phyloP scores from a whole-genome alignment of 495 filamentous ascomycete species.

The Lophiotrema nucula region DNA sequence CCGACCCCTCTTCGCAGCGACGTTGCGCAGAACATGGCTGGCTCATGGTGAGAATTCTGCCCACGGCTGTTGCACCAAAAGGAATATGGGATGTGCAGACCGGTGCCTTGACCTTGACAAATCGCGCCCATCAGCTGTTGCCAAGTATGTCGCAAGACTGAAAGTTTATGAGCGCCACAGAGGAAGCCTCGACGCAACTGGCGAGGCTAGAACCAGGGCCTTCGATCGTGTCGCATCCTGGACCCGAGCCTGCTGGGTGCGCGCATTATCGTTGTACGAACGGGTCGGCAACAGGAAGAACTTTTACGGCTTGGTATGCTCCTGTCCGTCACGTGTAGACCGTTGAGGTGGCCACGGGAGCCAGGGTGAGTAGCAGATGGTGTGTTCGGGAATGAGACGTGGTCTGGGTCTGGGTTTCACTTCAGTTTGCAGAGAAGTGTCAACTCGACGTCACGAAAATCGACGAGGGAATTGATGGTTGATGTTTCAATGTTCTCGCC shows the following conservation, averaged over 20 bases:
- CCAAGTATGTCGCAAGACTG: slow-evolving; percentile 4
- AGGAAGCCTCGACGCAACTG: slow-evolving; percentile 1
- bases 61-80: background rate
- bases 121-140: background rate
- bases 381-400: no score
- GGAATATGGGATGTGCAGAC: background rate
- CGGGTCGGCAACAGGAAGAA: background rate
- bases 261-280: slow-evolving; percentile 11
- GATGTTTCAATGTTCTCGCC: no score
- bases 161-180: slow-evolving; percentile 12
- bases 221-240: background rate
- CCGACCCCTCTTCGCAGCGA: no score
- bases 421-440: no score
- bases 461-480: no score
- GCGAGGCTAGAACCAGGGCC: slow-evolving; percentile 8
- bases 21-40: no score
- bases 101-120: background rate
- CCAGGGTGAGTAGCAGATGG: no score
- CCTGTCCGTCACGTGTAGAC: no score
- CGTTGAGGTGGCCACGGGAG: no score
- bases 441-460: no score
- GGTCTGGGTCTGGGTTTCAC: no score
- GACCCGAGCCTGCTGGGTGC: background rate
- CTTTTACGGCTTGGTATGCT: background rate
- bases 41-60: background rate